Base-by-base conservation (phyloP, 2,329 filamentous ascomycete species). In the Aspergillus melleus region DNA sequence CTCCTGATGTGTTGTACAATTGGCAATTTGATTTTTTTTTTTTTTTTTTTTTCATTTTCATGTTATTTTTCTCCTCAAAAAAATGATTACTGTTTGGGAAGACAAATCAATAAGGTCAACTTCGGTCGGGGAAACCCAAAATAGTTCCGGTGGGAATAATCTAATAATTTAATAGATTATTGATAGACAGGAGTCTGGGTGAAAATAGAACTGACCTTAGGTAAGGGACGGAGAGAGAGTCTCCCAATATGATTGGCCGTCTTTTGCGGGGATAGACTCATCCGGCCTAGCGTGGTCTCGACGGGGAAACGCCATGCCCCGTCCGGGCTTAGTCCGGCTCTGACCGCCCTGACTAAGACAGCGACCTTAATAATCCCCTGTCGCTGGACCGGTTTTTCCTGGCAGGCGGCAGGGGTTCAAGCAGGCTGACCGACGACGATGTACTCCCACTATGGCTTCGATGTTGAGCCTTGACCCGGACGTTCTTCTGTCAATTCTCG, bases 191-290 rank as follows among this genome's bases (percentile, higher is more conserved):
- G 36, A 42, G 36, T 42, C 36, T n/a, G 16, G 36, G 36, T n/a
- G 16, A 46, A 32, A 55, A 46, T 16, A 36, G 32, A 39, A 51
- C 49, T 10, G 44, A 56, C 47, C 49, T 49, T 20, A 24, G 56
- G 57, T 49, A 55, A 59, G 49, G 47, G 54, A 58, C 55, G 19
- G 51, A 49, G 42, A 36, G 32, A 39, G 16, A 5, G 12, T 14
- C 14, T 11, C n/a, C n/a, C n/a, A n/a, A n/a, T n/a, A n/a, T n/a
- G 12, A 66, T 66, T 66, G 60, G 64, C 30, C 11, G 2, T 10
- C 52, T 58, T 60, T 58, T 66, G 64, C 62, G 64, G 64, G 64
- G 64, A 61, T 58, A 32, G 14, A 50, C 39, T 20, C 26, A 10
- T 55, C 36, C 16, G 8, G 57, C 42, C 50, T 58, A 58, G 52